Conservation (phyloP, 371 early-diverging fungal genomes). For the Synchytrium microbalum region DNA sequence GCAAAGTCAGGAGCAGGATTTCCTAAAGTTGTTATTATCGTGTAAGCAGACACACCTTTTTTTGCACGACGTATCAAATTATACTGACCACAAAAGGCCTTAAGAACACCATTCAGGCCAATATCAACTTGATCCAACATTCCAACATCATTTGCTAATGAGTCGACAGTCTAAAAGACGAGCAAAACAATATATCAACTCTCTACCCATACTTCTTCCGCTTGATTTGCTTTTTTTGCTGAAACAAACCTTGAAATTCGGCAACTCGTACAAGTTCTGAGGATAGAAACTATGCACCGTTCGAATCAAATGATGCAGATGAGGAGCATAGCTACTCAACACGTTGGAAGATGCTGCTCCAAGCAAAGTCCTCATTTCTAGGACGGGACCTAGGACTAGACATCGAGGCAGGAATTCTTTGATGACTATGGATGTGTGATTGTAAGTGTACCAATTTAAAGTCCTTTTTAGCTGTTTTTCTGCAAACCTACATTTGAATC, state of each 20-base stretch:
- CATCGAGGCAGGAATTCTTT: background rate
- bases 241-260: conserved; percentile 4
- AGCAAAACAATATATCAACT: conserved; percentile 10
- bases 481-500: conserved; percentile 12
- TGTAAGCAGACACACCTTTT: no score
- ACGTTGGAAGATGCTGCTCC: background rate
- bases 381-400: background rate
- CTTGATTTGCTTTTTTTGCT: no score
- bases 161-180: conserved; percentile 9
- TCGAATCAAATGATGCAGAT: conserved; percentile 13
- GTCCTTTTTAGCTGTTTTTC: no score
- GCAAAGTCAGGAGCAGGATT: background rate
- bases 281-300: conserved; percentile 14
- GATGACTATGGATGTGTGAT: background rate
- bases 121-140: background rate
- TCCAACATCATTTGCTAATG: conserved; percentile 15
- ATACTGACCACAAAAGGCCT: background rate
- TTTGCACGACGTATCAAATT: no score
- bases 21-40: background rate
- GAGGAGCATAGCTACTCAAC: conserved; percentile 1
- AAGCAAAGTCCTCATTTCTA: background rate
- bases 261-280: conserved; percentile 9
- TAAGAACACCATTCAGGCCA: background rate
- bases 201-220: no score
- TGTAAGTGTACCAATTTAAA: no score